Conservation (phyloP, 2,329 filamentous ascomycete species). For the Colletotrichum sp. region DNA sequence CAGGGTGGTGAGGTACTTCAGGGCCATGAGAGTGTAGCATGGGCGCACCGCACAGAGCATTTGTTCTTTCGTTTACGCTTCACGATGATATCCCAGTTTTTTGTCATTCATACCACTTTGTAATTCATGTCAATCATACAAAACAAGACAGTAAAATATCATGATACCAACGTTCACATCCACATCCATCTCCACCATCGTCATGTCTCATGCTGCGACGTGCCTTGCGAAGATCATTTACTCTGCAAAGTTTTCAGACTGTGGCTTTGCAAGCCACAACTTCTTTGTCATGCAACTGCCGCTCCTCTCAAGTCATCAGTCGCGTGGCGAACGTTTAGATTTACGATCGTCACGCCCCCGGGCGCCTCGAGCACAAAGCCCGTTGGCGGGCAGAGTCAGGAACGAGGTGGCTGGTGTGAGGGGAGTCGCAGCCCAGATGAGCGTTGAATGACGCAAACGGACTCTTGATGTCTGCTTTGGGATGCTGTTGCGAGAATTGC, state of each 20-base stretch:
- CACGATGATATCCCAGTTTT: background rate
- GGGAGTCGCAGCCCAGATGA: background rate
- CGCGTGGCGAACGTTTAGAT: background rate
- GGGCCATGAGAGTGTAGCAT: background rate
- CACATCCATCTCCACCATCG: background rate
- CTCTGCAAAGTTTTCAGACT: background rate
- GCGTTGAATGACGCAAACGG: background rate
- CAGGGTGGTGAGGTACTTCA: constrained; percentile 8
- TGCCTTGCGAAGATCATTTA: background rate
- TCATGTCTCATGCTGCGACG: background rate
- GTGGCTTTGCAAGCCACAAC: background rate
- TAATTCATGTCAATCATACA: background rate
- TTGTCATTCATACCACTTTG: background rate
- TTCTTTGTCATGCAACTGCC: background rate
- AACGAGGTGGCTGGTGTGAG: background rate
- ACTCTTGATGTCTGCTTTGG: too few species aligned
- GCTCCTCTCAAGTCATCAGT: background rate
- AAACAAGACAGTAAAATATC: background rate
- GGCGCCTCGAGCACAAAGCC: background rate
- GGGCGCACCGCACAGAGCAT: background rate
- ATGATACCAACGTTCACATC: background rate
- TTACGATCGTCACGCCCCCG: background rate
- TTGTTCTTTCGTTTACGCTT: background rate
- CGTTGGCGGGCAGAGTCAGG: background rate
- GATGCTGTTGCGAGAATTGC: background rate